Percentiles rank a stretch among this genome's conserved stretches.
phyloP scores from a whole-genome alignment of 2,329 filamentous ascomycete genomes.

The Penicillium psychrosexuale region DNA sequence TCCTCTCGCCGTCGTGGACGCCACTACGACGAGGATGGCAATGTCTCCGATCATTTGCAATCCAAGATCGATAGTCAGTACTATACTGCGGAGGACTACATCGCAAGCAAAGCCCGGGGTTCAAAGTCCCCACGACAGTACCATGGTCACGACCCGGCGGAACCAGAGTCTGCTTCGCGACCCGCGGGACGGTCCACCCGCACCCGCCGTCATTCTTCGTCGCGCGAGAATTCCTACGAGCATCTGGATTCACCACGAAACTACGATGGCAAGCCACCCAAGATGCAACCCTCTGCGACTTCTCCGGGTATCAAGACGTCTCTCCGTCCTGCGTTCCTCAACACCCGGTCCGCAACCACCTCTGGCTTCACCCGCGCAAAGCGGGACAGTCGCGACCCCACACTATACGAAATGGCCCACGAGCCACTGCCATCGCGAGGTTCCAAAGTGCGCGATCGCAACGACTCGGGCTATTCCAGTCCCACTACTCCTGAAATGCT shows the following conservation, averaged over 20 bases:
- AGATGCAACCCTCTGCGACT: constrained; percentile 37
- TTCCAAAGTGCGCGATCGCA: constrained; percentile 38
- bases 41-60: constrained; percentile 27
- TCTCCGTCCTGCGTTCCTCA: constrained; percentile 31
- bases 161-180: constrained; percentile 33
- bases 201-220: constrained; percentile 26
- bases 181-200: constrained; percentile 32
- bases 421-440: constrained; percentile 30
- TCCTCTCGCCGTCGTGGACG: constrained; percentile 22
- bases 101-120: constrained; percentile 31
- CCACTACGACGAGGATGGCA: constrained; percentile 26
- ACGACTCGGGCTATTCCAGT: constrained; percentile 48
- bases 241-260: constrained; percentile 25
- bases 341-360: constrained; percentile 33
- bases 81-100: constrained; percentile 38
- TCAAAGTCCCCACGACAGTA: constrained; percentile 35
- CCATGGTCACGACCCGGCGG: constrained; percentile 30
- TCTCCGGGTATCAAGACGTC: constrained; percentile 32
- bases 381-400: constrained; percentile 21
- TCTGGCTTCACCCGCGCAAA: constrained; percentile 28
- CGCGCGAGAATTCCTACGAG: constrained; percentile 33
- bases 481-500: constrained; percentile 44
- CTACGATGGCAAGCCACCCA: constrained; percentile 31
- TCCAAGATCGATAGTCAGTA: constrained; percentile 36
- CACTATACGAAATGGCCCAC: constrained; percentile 28